phyloP scores from a whole-genome alignment of 2,329 filamentous ascomycete genomes.

The Paecilomyces niveus region DNA sequence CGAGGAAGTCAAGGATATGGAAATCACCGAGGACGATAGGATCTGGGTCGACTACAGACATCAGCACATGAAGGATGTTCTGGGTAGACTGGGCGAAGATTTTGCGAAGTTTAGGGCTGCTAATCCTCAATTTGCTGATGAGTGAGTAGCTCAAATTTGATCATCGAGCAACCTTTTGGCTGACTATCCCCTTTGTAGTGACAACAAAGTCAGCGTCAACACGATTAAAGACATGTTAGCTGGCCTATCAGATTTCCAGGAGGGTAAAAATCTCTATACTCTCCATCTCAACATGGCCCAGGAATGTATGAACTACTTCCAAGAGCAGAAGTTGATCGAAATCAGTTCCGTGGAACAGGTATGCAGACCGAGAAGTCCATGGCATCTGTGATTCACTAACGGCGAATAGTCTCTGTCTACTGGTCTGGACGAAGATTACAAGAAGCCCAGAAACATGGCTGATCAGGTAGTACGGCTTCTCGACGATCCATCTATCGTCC shows the following conservation, averaged over 20 bases:
- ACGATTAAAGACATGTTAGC: slow-evolving; percentile 97
- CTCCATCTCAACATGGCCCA: slow-evolving; percentile 94
- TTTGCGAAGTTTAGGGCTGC: slow-evolving; percentile 87
- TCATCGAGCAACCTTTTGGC: background rate
- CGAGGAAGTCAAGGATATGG: slow-evolving; percentile 80
- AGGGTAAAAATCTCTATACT: slow-evolving; percentile 92
- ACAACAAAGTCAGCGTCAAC: slow-evolving; percentile 69
- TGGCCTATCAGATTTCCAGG: slow-evolving; percentile 86
- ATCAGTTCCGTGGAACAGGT: slow-evolving; percentile 80
- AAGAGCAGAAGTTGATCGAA: slow-evolving; percentile 75
- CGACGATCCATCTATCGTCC: slow-evolving; percentile 69
- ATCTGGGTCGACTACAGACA: slow-evolving; percentile 96
- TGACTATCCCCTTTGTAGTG: slow-evolving; percentile 37
- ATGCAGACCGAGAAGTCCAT: slow-evolving; percentile 7
- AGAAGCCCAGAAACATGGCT: slow-evolving; percentile 81
- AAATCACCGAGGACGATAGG: slow-evolving; percentile 81
- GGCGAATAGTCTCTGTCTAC: slow-evolving; percentile 65
- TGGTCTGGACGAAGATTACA: slow-evolving; percentile 84
- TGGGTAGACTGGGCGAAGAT: slow-evolving; percentile 85
- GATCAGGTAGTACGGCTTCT: slow-evolving; percentile 81
- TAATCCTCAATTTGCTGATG: slow-evolving; percentile 85
- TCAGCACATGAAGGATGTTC: slow-evolving; percentile 95
- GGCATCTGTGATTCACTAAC: slow-evolving; percentile 3
- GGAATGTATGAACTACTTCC: slow-evolving; percentile 92
- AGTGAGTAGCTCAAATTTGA: slow-evolving; percentile 27